A percentile compares a stretch with the other conserved stretches of the same genome.
Evolutionary conservation across 1,139 yeast genomes (phyloP).

Genomic region (Saccharomycopsis hybrid): DNA sequence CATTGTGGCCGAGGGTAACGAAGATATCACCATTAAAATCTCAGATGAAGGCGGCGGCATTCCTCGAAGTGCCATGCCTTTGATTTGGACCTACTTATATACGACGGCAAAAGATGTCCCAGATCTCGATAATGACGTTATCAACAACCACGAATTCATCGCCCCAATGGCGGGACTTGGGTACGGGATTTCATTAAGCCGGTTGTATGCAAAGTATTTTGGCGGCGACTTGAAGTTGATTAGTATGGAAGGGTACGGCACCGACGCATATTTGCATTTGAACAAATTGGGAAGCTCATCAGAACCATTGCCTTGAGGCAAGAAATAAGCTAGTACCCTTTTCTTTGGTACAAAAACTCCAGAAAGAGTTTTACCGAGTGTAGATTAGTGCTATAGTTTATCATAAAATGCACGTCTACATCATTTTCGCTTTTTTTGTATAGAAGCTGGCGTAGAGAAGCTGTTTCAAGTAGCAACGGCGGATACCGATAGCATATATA

Average conservation of each 20-base stretch:
- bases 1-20: conserved; percentile 85
- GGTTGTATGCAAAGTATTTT: conserved; percentile 82
- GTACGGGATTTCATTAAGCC: conserved; percentile 80
- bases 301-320: conserved; percentile 38
- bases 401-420: too few relatives aligned
- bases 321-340: too few relatives aligned
- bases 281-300: conserved; percentile 48
- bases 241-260: conserved; percentile 92
- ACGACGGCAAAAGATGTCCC: conserved; percentile 81
- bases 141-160: conserved; percentile 26
- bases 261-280: conserved; percentile 83
- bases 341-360: too few relatives aligned
- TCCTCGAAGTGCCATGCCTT: conserved; percentile 75
- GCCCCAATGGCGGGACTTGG: conserved; percentile 97
- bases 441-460: too few relatives aligned
- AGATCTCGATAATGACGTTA: conserved; percentile 47
- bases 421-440: too few relatives aligned
- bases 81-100: conserved; percentile 87
- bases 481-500: too few relatives aligned
- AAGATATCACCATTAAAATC: conserved; percentile 87
- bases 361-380: too few relatives aligned
- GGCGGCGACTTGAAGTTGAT: conserved; percentile 87
- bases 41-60: conserved; percentile 96
- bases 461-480: too few relatives aligned
- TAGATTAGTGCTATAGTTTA: too few relatives aligned